Conservation (phyloP, 2,329 filamentous ascomycete species). For the Cordyceps militaris region DNA sequence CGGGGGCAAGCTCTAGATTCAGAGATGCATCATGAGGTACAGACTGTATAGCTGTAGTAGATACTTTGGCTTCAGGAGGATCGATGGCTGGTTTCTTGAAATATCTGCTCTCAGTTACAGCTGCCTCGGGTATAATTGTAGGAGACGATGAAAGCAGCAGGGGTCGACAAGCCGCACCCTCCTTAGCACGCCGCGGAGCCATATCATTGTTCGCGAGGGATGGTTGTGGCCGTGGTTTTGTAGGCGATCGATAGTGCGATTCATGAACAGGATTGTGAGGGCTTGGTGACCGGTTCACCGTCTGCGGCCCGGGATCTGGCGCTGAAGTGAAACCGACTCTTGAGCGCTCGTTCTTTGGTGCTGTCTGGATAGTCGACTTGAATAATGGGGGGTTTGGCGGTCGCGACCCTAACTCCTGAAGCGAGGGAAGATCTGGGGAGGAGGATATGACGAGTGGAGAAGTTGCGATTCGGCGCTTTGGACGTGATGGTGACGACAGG, state of each 20-base stretch:
- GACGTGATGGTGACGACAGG: slow-evolving; percentile 25
- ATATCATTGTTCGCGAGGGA: neutral
- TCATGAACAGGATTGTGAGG: neutral
- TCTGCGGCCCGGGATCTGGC: neutral
- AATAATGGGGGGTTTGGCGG: slow-evolving; percentile 1
- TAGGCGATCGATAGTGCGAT: slow-evolving; percentile 1
- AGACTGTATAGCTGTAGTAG: too few species aligned
- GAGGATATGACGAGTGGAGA: slow-evolving; percentile 34
- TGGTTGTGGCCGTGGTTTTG: neutral
- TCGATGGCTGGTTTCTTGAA: neutral
- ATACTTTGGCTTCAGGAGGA: neutral
- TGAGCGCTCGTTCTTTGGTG: neutral
- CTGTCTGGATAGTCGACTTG: slow-evolving; percentile 2
- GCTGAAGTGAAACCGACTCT: neutral
- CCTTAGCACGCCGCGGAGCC: neutral
- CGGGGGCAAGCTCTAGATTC: slow-evolving; percentile 42
- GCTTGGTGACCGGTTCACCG: neutral
- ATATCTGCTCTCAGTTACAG: neutral
- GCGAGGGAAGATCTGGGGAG: slow-evolving; percentile 48
- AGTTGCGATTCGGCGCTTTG: slow-evolving; percentile 25
- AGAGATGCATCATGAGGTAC: slow-evolving; percentile 24
- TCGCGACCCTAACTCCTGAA: slow-evolving; percentile 41
- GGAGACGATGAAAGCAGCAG: slow-evolving; percentile 1
- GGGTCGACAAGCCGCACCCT: neutral
- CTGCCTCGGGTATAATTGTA: neutral